Conservation (phyloP, 148 eudicot genomes). For the Salicornia ramosissima region DNA sequence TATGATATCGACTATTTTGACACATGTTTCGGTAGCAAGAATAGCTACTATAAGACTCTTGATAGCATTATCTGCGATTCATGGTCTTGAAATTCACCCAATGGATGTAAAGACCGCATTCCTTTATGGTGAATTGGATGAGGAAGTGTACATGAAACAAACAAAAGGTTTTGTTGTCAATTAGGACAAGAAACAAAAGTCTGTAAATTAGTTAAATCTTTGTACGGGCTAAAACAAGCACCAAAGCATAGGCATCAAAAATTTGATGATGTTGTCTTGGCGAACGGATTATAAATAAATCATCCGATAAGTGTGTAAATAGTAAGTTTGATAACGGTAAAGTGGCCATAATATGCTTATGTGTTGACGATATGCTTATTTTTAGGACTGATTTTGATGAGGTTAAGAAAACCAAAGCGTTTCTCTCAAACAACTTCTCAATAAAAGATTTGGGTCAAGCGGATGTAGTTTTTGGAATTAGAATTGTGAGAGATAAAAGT, state of each 20-base stretch:
- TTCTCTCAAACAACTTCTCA: not conserved
- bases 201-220: too few relatives aligned
- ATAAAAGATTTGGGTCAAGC: too few relatives aligned
- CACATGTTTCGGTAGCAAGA: not conserved
- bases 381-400: not conserved
- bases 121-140: not conserved
- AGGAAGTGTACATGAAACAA: too few relatives aligned
- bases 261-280: too few relatives aligned
- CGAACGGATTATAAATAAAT: too few relatives aligned
- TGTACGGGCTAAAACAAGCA: too few relatives aligned
- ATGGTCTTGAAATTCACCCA: not conserved
- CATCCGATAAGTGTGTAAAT: not conserved
- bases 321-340: not conserved
- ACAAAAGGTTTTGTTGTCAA: too few relatives aligned
- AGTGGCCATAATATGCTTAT: not conserved
- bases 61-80: not conserved
- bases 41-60: slow-evolving; percentile 2
- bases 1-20: not conserved
- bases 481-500: too few relatives aligned
- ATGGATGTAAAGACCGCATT: not conserved
- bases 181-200: too few relatives aligned
- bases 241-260: too few relatives aligned
- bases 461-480: too few relatives aligned
- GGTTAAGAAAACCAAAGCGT: not conserved
- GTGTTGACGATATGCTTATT: too few relatives aligned